These are phyloP conservation scores for Phytophthora ohioensis DNA, from an alignment of 352 stramenopile genomes.

Conservation along the genomic window DNA sequence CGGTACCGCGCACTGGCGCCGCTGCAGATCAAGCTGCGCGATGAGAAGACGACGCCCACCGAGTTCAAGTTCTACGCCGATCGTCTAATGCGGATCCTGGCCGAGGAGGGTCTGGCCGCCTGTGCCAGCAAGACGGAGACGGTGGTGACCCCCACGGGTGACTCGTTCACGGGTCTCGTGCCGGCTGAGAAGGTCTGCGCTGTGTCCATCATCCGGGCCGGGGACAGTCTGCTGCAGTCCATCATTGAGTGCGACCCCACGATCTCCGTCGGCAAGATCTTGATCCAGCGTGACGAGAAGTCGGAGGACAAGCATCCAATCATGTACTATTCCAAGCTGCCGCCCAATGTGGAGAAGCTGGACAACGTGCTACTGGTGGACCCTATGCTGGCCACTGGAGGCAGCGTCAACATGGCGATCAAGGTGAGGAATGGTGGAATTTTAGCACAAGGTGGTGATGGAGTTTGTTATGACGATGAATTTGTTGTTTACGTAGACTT, in stretches of 20 bases:
- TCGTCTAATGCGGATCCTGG: slow-evolving; percentile 80
- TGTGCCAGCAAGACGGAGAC: slow-evolving; percentile 66
- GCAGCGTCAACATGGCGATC: slow-evolving; percentile 92
- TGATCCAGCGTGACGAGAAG: slow-evolving; percentile 97
- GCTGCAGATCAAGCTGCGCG: slow-evolving; percentile 80
- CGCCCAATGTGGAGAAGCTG: slow-evolving; percentile 75
- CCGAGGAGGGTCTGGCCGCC: slow-evolving; percentile 74
- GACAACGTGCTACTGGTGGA: slow-evolving; percentile 96
- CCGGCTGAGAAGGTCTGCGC: slow-evolving; percentile 82
- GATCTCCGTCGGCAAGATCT: slow-evolving; percentile 95
- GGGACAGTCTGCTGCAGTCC: slow-evolving; percentile 91
- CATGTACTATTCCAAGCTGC: slow-evolving; percentile 97
- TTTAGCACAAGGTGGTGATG: slow-evolving; percentile 2
- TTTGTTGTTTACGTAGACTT: slow-evolving; percentile 47
- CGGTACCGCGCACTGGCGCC: slow-evolving; percentile 68
- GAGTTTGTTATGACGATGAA: slow-evolving; percentile 7
- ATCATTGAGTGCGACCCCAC: slow-evolving; percentile 89
- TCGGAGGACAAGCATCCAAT: slow-evolving; percentile 86
- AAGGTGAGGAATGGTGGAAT: slow-evolving; percentile 51
- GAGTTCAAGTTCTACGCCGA: slow-evolving; percentile 87
- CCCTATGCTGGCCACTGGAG: slow-evolving; percentile 95
- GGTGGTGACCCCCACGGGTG: slow-evolving; percentile 74
- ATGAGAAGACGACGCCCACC: slow-evolving; percentile 68
- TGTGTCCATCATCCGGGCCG: slow-evolving; percentile 95
- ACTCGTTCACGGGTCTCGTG: slow-evolving; percentile 63